Evolutionary conservation across 23 red algal genomes (phyloP).

Genomic region (Gracilaria domingensis): DNA sequence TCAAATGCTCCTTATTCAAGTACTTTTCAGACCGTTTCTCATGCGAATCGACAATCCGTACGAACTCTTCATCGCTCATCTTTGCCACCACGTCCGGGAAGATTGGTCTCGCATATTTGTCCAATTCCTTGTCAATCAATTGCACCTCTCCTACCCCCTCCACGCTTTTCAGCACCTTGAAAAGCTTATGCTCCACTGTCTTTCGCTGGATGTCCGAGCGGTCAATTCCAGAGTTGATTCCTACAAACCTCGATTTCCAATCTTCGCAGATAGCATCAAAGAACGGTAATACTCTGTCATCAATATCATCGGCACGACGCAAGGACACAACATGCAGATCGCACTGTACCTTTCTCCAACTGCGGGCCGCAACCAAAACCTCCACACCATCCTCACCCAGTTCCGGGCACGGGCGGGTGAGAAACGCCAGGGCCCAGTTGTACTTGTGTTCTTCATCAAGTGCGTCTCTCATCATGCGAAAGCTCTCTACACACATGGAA

Average conservation of each 20-base stretch:
- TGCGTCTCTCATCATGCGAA: background rate
- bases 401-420: conserved; percentile 23
- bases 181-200: background rate
- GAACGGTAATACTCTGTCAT: background rate
- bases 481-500: conserved; percentile 3
- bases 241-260: background rate
- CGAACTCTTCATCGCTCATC: conserved; percentile 7
- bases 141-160: background rate
- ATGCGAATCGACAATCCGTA: background rate
- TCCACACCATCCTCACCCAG: conserved; percentile 4
- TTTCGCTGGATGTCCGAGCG: background rate
- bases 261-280: conserved; percentile 13
- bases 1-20: background rate
- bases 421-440: conserved; percentile 6
- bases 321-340: conserved; percentile 17
- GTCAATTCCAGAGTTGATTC: conserved; percentile 22
- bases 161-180: background rate
- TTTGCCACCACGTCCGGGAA: background rate
- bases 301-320: background rate
- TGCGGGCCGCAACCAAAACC: background rate
- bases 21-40: background rate
- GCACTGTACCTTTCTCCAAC: background rate
- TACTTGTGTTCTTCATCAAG: background rate
- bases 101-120: background rate
- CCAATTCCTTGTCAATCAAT: background rate